phyloP scores from a whole-genome alignment of 805 yeast genomes.

The Schizosaccharomyces osmophilus region DNA sequence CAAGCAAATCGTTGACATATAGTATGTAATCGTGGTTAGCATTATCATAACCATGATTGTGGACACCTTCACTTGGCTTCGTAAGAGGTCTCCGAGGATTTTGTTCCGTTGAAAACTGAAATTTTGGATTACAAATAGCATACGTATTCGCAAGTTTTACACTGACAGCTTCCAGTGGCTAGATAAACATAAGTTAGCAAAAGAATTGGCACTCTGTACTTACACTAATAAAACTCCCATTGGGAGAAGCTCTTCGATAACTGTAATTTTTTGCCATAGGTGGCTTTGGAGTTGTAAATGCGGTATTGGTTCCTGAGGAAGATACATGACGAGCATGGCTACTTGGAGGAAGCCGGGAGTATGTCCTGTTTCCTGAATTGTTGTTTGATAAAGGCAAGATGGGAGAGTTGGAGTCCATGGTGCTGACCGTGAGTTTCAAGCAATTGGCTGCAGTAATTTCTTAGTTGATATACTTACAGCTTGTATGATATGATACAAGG shows the following conservation, averaged over 20 bases:
- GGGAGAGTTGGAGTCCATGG: background rate
- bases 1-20: slow-evolving; percentile 81
- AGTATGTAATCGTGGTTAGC: slow-evolving; percentile 73
- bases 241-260: background rate
- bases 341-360: background rate
- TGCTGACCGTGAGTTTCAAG: too few relatives aligned
- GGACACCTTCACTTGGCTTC: slow-evolving; percentile 65
- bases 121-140: slow-evolving; percentile 60
- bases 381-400: background rate
- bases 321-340: background rate
- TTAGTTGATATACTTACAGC: too few relatives aligned
- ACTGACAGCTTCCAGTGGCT: slow-evolving; percentile 58
- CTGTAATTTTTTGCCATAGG: background rate
- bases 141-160: slow-evolving; percentile 56
- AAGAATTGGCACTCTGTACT: background rate
- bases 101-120: slow-evolving; percentile 56
- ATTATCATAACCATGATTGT: slow-evolving; percentile 69
- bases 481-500: too few relatives aligned
- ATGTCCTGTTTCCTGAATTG: background rate
- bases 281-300: background rate
- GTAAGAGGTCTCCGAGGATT: slow-evolving; percentile 85
- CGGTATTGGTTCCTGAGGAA: background rate
- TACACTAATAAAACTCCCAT: background rate
- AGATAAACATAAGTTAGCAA: background rate
- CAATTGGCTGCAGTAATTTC: too few relatives aligned